Percentiles rank a stretch among this genome's conserved stretches.
Evolutionary conservation across 768 basidiomycete species (phyloP).

Genomic region (Boletus edulis): DNA sequence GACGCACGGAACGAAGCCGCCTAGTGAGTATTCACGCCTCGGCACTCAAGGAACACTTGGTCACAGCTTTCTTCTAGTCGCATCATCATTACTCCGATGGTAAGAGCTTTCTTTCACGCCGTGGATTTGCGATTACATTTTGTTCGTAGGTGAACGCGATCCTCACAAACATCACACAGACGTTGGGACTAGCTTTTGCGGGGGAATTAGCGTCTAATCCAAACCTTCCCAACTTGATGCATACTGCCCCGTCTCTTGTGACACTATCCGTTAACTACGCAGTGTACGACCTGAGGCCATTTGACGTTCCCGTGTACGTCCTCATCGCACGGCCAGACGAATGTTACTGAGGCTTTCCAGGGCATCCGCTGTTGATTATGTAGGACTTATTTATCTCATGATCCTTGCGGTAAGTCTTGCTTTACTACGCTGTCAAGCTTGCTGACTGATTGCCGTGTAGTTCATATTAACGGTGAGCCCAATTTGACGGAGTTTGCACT

Average conservation of each 20-base stretch:
- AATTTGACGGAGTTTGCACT: not conserved
- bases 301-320: conserved; percentile 55
- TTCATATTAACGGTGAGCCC: conserved; percentile 28
- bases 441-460: conserved; percentile 12
- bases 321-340: not conserved
- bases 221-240: conserved; percentile 38
- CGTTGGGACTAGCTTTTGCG: conserved; percentile 35
- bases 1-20: conserved; percentile 58
- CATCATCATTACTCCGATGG: conserved; percentile 12
- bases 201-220: conserved; percentile 22
- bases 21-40: conserved; percentile 42
- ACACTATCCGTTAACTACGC: conserved; percentile 47
- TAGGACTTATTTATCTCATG: conserved; percentile 53
- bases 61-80: conserved; percentile 19
- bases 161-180: conserved; percentile 37
- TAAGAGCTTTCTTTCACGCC: not conserved
- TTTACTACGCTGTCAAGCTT: not conserved
- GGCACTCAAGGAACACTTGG: not conserved
- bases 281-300: conserved; percentile 51
- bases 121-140: not conserved
- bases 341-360: conserved; percentile 25
- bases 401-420: conserved; percentile 25
- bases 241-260: conserved; percentile 48
- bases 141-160: conserved; percentile 27
- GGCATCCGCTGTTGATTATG: conserved; percentile 50